A percentile compares a stretch with the other conserved stretches of the same genome.
Conservation (phyloP, 1,284 basidiomycete genomes). For the Marasmius fiardii region DNA sequence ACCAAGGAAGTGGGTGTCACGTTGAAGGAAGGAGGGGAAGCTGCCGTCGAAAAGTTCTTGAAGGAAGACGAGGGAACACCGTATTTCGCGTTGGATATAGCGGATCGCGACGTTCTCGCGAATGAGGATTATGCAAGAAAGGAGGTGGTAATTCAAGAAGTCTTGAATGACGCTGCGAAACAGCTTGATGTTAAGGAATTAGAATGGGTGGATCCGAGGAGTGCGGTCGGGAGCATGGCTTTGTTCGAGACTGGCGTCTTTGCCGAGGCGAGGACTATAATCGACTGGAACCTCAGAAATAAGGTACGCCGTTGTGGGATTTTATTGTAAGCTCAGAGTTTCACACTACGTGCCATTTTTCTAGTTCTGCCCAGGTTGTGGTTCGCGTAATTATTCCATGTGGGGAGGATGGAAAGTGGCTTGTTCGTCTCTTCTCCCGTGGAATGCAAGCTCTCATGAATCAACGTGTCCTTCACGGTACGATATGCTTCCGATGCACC, state of each 20-base stretch:
- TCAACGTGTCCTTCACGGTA: conserved; percentile 70
- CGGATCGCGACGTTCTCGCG: conserved; percentile 32
- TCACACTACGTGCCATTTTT: conserved; percentile 3
- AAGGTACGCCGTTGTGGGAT: conserved; percentile 44
- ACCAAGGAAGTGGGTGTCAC: background rate
- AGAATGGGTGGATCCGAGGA: conserved; percentile 69
- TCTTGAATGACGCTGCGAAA: background rate
- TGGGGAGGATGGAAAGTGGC: conserved; percentile 97
- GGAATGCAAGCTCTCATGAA: conserved; percentile 57
- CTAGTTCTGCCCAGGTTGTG: conserved; percentile 89
- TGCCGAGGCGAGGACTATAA: conserved; percentile 73
- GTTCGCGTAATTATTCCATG: conserved; percentile 77
- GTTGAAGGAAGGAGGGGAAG: conserved; percentile 1
- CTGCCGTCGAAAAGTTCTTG: conserved; percentile 31
- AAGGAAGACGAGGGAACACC: conserved; percentile 68
- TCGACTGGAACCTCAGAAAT: conserved; percentile 89
- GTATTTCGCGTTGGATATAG: conserved; percentile 79
- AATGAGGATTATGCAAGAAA: conserved; percentile 9
- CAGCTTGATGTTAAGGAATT: conserved; percentile 25
- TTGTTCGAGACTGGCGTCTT: conserved; percentile 68
- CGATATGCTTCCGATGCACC: conserved; percentile 14
- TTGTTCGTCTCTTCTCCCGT: conserved; percentile 73
- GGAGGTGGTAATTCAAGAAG: conserved; percentile 17
- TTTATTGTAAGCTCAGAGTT: conserved; percentile 6
- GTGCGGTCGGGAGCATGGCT: conserved; percentile 53